Base-by-base conservation (phyloP, 768 basidiomycete species). In the Pluteus cervinus region DNA sequence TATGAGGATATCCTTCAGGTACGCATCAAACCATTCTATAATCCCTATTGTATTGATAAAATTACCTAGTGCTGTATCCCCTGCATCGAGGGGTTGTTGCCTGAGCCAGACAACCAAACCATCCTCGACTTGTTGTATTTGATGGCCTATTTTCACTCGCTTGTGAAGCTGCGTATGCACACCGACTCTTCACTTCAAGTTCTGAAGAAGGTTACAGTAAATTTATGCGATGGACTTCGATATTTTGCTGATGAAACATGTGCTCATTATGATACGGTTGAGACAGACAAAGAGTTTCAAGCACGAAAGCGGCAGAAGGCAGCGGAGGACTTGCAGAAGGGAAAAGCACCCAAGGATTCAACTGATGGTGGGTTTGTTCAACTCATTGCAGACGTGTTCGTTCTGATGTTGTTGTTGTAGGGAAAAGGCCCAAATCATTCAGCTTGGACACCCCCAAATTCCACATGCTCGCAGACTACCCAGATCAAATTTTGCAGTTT, bases 1-100 rank as follows among this genome's bases (percentile, higher is more conserved):
- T 65, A 53, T 21, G 57, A 63, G 24, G 55, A 66, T 15, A 33
- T 63, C 5, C 48, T 65, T 0, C 60, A 64, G 49, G 63, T 54
- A 40, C 33, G 5, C 6, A 2, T 24, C 10, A 24, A 31, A 4
- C 14, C 5, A 40, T 14, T 2, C 12, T n/a, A 3, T 25, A 9
- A 2, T 24, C 4, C n/a, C n/a, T n/a, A n/a, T n/a, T n/a, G n/a
- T n/a, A n/a, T n/a, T n/a, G n/a, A n/a, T n/a, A n/a, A n/a, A n/a
- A n/a, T 25, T 22, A 16, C 16, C 2, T 15, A 63, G 62, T 61
- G 57, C 36, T 45, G 54, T 0, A 53, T 65, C 1, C 67, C 65
- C 0, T 56, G 47, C 0, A 61, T 65, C 17, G 56, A 66, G 6
- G 58, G 51, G 1, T 43, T 67, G 0, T 37, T 67, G 0, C 54